phyloP scores from a whole-genome alignment of 805 yeast species.

The Candida easanensis region DNA sequence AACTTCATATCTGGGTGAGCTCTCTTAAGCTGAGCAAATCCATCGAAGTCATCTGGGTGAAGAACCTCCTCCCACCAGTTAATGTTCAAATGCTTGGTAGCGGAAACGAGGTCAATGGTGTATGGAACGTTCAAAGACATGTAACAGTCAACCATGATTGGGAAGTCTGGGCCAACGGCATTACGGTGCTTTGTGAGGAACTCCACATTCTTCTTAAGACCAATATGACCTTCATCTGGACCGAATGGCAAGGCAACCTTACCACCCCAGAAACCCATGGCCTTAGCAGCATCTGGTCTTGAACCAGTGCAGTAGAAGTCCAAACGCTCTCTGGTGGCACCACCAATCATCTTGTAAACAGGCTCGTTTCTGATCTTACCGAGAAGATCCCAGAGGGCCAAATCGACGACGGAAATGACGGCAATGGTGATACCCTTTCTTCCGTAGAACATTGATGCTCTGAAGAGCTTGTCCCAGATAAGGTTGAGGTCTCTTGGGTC shows the following conservation, averaged over 20 bases:
- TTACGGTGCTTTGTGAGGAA: conserved; percentile 43
- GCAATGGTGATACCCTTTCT: conserved; percentile 49
- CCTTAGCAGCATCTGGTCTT: conserved; percentile 45
- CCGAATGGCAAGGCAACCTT: conserved; percentile 50
- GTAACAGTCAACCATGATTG: conserved; percentile 52
- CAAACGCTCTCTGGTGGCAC: conserved; percentile 43
- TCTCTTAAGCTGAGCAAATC: conserved; percentile 42
- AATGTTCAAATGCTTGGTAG: conserved; percentile 43
- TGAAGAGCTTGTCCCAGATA: conserved; percentile 47
- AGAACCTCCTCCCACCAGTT: conserved; percentile 53
- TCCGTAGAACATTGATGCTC: conserved; percentile 51
- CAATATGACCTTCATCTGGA: conserved; percentile 49
- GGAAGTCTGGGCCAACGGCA: conserved; percentile 49
- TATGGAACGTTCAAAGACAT: conserved; percentile 50
- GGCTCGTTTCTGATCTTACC: conserved; percentile 50
- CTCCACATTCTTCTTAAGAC: conserved; percentile 43
- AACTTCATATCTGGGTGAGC: conserved; percentile 47
- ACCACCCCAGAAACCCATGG: conserved; percentile 53
- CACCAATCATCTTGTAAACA: conserved; percentile 50
- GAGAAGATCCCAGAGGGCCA: conserved; percentile 49
- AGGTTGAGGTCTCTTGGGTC: conserved; percentile 46
- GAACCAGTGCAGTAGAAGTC: conserved; percentile 50
- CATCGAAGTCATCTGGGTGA: conserved; percentile 51
- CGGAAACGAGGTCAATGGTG: conserved; percentile 42
- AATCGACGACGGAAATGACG: conserved; percentile 44